phyloP scores from a whole-genome alignment of 768 basidiomycete species.

The Tulasnella sp. region DNA sequence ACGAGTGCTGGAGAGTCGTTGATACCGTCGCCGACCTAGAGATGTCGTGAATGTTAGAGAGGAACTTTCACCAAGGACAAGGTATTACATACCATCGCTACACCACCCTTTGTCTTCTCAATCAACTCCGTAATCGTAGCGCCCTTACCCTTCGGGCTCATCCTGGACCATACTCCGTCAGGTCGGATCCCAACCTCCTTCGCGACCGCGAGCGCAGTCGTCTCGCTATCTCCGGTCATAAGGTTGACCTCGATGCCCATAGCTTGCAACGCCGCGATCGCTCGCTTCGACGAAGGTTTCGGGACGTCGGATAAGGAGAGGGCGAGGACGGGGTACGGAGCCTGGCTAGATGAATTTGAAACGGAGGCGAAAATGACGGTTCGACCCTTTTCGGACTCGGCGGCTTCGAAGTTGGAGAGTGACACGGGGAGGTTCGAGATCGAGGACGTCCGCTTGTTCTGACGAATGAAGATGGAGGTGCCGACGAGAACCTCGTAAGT shows the following conservation, averaged over 20 bases:
- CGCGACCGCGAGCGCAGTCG: conserved; percentile 84
- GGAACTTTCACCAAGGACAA: not conserved
- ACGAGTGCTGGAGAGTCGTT: conserved; percentile 98
- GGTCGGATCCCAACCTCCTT: conserved; percentile 80
- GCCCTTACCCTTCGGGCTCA: conserved; percentile 96
- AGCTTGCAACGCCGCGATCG: conserved; percentile 68
- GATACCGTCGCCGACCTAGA: conserved; percentile 94
- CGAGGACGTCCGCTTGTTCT: conserved; percentile 42
- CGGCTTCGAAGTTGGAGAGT: conserved; percentile 59
- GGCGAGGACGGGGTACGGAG: conserved; percentile 63
- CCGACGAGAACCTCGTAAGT: conserved; percentile 62
- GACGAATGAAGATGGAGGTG: conserved; percentile 64
- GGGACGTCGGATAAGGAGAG: conserved; percentile 84
- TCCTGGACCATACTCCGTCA: conserved; percentile 82
- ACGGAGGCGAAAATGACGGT: conserved; percentile 87
- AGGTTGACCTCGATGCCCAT: conserved; percentile 94
- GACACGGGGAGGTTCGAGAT: conserved; percentile 48
- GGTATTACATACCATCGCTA: conserved; percentile 76
- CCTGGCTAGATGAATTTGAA: conserved; percentile 36
- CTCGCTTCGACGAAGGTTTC: conserved; percentile 77
- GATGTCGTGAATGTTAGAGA: not conserved
- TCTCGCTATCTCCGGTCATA: conserved; percentile 89
- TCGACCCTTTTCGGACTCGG: conserved; percentile 68
- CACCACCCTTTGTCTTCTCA: conserved; percentile 61
- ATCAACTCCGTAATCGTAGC: conserved; percentile 76